Conservation (phyloP, 1,284 basidiomycete genomes). For the Leccinum fallax region DNA sequence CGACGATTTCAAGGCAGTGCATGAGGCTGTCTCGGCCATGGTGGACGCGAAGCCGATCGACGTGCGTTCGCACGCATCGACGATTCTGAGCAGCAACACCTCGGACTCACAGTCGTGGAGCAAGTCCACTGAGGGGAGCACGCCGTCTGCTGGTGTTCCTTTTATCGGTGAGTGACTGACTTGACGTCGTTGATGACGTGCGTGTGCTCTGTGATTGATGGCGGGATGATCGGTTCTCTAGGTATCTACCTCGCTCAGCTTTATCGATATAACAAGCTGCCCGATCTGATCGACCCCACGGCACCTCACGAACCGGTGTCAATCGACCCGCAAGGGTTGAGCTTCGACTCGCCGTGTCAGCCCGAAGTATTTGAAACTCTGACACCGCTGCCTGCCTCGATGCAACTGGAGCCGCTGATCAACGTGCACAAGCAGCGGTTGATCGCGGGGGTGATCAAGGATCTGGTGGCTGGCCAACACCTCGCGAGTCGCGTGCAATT, state of each 20-base stretch:
- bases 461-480: conserved; percentile 78
- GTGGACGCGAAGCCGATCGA: conserved; percentile 64
- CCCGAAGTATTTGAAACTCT: conserved; percentile 77
- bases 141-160: conserved; percentile 64
- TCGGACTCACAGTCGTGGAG: conserved; percentile 41
- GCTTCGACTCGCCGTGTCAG: conserved; percentile 66
- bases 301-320: conserved; percentile 68
- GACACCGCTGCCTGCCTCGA: conserved; percentile 66
- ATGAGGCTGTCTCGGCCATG: conserved; percentile 64
- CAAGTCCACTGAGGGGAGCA: conserved; percentile 48
- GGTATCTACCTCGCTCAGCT: conserved; percentile 81
- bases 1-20: conserved; percentile 78
- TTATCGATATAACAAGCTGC: conserved; percentile 64
- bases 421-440: conserved; percentile 87
- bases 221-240: conserved; percentile 28
- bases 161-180: conserved; percentile 64
- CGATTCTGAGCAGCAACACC: conserved; percentile 49
- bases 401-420: conserved; percentile 83
- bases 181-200: background rate
- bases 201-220: background rate
- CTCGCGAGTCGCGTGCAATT: conserved; percentile 72
- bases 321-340: conserved; percentile 62
- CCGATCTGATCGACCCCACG: conserved; percentile 83
- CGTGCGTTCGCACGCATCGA: conserved; percentile 48
- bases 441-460: conserved; percentile 76